These are phyloP conservation scores for Saccharomycopsis fermentans DNA, from an alignment of 805 yeast species.

Conservation along the genomic window DNA sequence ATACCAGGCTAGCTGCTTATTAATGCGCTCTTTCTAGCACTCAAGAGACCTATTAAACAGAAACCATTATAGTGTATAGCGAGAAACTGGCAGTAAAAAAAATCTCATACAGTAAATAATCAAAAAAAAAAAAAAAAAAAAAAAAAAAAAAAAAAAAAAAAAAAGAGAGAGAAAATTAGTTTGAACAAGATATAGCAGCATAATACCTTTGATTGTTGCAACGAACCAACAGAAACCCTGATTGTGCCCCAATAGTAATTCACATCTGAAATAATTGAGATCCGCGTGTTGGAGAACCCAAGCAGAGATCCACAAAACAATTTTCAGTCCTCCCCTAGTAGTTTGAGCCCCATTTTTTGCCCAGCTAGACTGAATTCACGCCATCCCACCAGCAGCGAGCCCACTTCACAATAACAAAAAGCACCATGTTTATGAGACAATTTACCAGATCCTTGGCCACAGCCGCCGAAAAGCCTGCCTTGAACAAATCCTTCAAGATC, in stretches of 20 bases:
- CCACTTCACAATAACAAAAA: too few relatives aligned
- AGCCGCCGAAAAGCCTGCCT: constrained; percentile 38
- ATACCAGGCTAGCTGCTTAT: not conserved
- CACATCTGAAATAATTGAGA: too few relatives aligned
- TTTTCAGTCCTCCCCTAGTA: too few relatives aligned
- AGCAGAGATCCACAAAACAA: too few relatives aligned
- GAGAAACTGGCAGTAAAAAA: not conserved
- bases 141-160: not conserved
- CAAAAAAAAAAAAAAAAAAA: not conserved
- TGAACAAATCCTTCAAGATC: constrained; percentile 76
- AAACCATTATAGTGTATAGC: not conserved
- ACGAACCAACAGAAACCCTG: too few relatives aligned
- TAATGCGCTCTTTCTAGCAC: not conserved
- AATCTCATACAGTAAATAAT: too few relatives aligned
- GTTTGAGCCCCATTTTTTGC: too few relatives aligned
- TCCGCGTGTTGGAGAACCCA: too few relatives aligned
- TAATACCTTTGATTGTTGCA: too few relatives aligned
- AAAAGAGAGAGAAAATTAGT: not conserved
- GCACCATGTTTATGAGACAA: not conserved
- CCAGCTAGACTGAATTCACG: not conserved
- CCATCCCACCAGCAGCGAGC: not conserved
- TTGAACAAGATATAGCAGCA: not conserved
- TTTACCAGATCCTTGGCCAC: constrained; percentile 30
- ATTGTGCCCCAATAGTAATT: too few relatives aligned
- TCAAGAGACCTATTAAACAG: not conserved